These are phyloP conservation scores for Neurospora sp. DNA, from an alignment of 495 filamentous ascomycete genomes.

Conservation along the genomic window DNA sequence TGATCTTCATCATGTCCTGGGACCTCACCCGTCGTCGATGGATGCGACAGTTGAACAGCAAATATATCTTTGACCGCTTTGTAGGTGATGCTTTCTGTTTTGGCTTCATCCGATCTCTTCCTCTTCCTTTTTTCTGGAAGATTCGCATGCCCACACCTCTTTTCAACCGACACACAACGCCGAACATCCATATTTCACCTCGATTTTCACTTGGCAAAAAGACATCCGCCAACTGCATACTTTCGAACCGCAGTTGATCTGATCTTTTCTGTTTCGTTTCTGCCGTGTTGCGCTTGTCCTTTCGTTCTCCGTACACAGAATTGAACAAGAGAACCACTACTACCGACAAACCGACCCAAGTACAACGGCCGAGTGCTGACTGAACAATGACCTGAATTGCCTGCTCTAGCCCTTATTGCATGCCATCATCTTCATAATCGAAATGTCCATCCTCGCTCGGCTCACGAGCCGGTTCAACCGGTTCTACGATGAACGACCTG, in stretches of 20 bases:
- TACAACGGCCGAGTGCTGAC: constrained; percentile 1
- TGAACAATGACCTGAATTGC: constrained; percentile 13
- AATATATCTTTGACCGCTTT: constrained; percentile 71
- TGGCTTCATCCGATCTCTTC: constrained; percentile 8
- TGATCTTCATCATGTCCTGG: constrained; percentile 35
- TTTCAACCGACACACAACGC: neutral
- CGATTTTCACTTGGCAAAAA: constrained; percentile 1
- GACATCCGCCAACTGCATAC: neutral
- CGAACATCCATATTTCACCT: constrained; percentile 7
- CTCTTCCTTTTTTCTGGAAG: neutral
- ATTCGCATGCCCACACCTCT: neutral
- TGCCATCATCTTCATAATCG: constrained; percentile 71
- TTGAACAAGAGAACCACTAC: neutral
- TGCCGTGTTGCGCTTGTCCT: neutral
- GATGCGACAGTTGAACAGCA: constrained; percentile 58
- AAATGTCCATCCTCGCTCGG: constrained; percentile 76
- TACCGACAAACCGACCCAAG: neutral
- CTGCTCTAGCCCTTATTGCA: constrained; percentile 71
- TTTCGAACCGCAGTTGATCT: neutral
- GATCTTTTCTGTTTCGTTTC: neutral
- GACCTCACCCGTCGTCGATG: constrained; percentile 52
- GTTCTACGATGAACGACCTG: constrained; percentile 80
- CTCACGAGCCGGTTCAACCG: constrained; percentile 80
- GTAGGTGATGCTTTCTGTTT: constrained; percentile 41
- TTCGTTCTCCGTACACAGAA: neutral